Percentiles rank a stretch among this genome's conserved stretches.
phyloP scores from a whole-genome alignment of 1,139 yeast species.

The Scheffersomyces segobiensis region DNA sequence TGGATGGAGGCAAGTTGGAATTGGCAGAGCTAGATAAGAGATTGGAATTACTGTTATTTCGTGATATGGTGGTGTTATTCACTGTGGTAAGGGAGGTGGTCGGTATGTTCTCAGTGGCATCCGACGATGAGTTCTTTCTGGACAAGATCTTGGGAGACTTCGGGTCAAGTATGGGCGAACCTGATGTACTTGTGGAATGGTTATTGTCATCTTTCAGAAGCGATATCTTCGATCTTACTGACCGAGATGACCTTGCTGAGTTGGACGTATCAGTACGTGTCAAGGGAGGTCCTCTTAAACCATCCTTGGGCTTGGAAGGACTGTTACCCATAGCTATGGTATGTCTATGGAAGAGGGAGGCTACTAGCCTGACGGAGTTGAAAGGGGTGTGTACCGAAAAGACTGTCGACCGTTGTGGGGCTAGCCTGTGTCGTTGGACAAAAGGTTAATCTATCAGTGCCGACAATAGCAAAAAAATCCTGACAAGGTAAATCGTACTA shows the following conservation, averaged over 20 bases:
- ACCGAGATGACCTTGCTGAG: slow-evolving; percentile 51
- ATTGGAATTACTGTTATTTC: slow-evolving; percentile 12
- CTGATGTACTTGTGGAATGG: slow-evolving; percentile 10
- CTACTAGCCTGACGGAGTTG: background rate
- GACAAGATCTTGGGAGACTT: slow-evolving; percentile 38
- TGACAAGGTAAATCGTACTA: background rate
- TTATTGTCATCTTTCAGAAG: slow-evolving; percentile 31
- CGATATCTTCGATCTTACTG: slow-evolving; percentile 46
- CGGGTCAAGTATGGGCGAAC: slow-evolving; percentile 20
- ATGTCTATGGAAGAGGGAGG: background rate
- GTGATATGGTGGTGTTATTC: slow-evolving; percentile 7
- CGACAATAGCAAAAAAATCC: background rate
- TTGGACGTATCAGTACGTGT: slow-evolving; percentile 55
- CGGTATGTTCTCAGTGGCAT: slow-evolving; percentile 10
- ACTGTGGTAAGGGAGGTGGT: slow-evolving; percentile 10
- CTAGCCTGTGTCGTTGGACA: background rate
- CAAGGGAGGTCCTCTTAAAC: slow-evolving; percentile 41
- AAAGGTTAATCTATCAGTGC: background rate
- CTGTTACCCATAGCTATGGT: slow-evolving; percentile 41
- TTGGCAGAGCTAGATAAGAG: slow-evolving; percentile 10
- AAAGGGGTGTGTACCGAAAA: background rate
- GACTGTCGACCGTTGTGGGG: background rate
- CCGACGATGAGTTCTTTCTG: slow-evolving; percentile 37
- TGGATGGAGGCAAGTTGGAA: slow-evolving; percentile 59
- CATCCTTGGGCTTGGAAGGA: slow-evolving; percentile 35